Percentiles rank a stretch among this genome's conserved stretches.
Evolutionary conservation across 352 stramenopile genomes (phyloP).

Genomic region (Salisapilia sapeloensis): DNA sequence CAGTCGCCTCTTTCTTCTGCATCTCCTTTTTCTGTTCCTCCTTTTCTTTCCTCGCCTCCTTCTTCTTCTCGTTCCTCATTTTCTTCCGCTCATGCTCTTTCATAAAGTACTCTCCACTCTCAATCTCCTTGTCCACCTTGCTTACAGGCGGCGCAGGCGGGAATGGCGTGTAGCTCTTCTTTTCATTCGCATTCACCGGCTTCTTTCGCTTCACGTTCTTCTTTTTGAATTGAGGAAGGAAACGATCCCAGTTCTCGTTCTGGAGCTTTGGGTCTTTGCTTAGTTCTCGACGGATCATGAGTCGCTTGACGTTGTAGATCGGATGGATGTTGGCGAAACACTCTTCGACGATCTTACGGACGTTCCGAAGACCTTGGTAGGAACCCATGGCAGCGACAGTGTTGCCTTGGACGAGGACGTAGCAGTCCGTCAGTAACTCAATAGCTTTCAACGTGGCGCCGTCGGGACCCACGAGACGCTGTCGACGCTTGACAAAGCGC

Average conservation of each 20-base stretch:
- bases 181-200: conserved; percentile 76
- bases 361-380: conserved; percentile 87
- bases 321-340: conserved; percentile 99
- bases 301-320: conserved; percentile 99
- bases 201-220: conserved; percentile 98
- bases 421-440: conserved; percentile 98
- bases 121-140: conserved; percentile 98
- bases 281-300: conserved; percentile 99
- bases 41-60: conserved; percentile 34
- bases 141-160: conserved; percentile 87
- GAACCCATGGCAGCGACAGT: conserved; percentile 87
- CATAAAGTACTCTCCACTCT: conserved; percentile 99
- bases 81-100: conserved; percentile 90
- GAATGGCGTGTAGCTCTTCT: conserved; percentile 98
- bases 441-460: conserved; percentile 95
- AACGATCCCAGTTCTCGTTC: conserved; percentile 97
- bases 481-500: conserved; percentile 96
- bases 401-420: conserved; percentile 97
- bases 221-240: conserved; percentile 98
- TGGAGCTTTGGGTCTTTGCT: conserved; percentile 95
- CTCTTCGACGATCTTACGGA: conserved; percentile 96
- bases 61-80: conserved; percentile 83
- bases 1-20: conserved; percentile 57
- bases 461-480: conserved; percentile 95
- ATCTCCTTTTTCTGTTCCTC: conserved; percentile 50